These are phyloP conservation scores for Pythium dissotocum DNA, from an alignment of 352 stramenopile species.

Conservation along the genomic window DNA sequence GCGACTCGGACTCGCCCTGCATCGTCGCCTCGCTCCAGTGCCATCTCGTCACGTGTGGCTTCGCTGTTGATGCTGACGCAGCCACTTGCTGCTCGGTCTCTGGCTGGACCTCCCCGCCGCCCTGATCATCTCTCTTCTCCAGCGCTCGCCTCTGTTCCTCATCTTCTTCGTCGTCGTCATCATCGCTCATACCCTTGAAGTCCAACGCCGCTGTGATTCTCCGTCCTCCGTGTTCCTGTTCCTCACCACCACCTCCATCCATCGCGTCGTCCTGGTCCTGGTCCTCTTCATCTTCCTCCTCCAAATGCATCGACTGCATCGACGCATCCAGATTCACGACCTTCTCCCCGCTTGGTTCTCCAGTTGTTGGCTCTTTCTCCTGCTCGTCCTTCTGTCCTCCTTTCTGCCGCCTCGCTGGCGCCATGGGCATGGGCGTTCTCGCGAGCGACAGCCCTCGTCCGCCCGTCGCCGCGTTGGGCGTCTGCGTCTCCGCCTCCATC, in stretches of 20 bases:
- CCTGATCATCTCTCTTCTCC: constrained; percentile 15
- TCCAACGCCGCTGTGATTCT: constrained; percentile 18
- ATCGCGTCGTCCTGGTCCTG: constrained; percentile 29
- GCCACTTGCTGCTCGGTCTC: not conserved
- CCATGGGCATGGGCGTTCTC: constrained; percentile 8
- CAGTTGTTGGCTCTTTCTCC: not conserved
- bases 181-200: constrained; percentile 31
- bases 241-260: constrained; percentile 3
- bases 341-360: not conserved
- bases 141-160: constrained; percentile 15
- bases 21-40: constrained; percentile 29
- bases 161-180: constrained; percentile 27
- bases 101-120: not conserved
- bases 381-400: not conserved
- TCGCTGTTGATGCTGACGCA: not conserved
- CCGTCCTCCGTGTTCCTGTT: constrained; percentile 8
- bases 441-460: not conserved
- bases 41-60: constrained; percentile 8
- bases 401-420: constrained; percentile 7
- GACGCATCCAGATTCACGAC: constrained; percentile 54
- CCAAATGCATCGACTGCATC: constrained; percentile 76
- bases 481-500: constrained; percentile 21
- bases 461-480: not conserved
- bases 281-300: constrained; percentile 40
- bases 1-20: constrained; percentile 18